These are phyloP conservation scores for Mimosa pudica DNA, from an alignment of 306 rosid species.

Conservation along the genomic window DNA sequence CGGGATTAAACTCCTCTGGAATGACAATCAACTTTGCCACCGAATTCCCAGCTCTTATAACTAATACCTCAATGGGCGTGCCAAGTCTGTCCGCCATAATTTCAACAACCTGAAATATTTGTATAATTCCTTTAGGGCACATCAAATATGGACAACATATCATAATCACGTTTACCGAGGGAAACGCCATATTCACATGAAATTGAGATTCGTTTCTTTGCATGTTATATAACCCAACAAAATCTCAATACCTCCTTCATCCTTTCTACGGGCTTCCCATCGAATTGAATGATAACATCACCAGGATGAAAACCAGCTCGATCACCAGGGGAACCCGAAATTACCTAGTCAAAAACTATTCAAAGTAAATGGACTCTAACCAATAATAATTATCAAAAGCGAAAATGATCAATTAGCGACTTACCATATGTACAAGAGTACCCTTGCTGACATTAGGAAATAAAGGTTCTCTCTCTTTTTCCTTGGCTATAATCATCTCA, in stretches of 20 bases:
- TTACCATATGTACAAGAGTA: slow-evolving; percentile 78
- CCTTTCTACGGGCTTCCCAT: slow-evolving; percentile 73
- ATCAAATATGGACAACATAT: slow-evolving; percentile 2
- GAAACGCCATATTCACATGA: not conserved
- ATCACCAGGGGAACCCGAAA: slow-evolving; percentile 85
- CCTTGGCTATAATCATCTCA: slow-evolving; percentile 69
- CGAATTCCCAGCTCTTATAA: slow-evolving; percentile 54
- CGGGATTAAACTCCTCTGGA: slow-evolving; percentile 70
- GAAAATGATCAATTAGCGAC: slow-evolving; percentile 22
- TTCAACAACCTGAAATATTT: slow-evolving; percentile 66
- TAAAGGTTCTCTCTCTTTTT: slow-evolving; percentile 63
- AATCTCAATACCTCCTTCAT: slow-evolving; percentile 62
- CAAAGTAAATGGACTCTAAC: slow-evolving; percentile 10
- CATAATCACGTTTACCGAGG: slow-evolving; percentile 13
- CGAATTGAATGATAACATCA: slow-evolving; percentile 77
- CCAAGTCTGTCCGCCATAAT: slow-evolving; percentile 78
- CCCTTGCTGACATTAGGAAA: slow-evolving; percentile 81
- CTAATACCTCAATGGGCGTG: slow-evolving; percentile 58
- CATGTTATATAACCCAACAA: not conserved
- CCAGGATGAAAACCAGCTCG: slow-evolving; percentile 83
- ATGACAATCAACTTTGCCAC: slow-evolving; percentile 60
- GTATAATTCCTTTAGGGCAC: slow-evolving; percentile 13
- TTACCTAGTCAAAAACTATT: slow-evolving; percentile 54
- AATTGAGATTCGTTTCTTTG: not conserved
- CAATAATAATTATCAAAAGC: not conserved